These are phyloP conservation scores for Endocarpon pusillum DNA, from an alignment of 495 filamentous ascomycete species.

Conservation along the genomic window DNA sequence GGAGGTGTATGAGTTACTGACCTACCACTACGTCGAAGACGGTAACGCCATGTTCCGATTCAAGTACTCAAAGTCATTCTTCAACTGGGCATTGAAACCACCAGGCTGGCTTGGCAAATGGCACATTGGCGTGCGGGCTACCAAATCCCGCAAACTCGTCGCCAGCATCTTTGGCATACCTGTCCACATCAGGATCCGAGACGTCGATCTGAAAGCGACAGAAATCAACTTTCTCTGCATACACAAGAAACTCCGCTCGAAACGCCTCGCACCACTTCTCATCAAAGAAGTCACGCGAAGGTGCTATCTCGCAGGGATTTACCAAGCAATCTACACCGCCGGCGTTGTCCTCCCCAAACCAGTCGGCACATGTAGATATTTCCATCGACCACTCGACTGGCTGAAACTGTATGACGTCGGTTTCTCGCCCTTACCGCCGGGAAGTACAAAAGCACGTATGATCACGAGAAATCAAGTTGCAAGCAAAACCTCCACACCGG, in stretches of 20 bases:
- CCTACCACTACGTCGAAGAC: conserved; percentile 92
- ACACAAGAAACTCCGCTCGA: conserved; percentile 90
- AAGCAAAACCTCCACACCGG: conserved; percentile 45
- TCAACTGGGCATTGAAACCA: conserved; percentile 85
- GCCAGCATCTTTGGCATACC: conserved; percentile 92
- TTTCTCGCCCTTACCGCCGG: conserved; percentile 66
- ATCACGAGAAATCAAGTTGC: conserved; percentile 67
- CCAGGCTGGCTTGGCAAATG: conserved; percentile 92
- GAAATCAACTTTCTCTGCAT: conserved; percentile 97
- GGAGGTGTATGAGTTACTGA: conserved; percentile 77
- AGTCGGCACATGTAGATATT: conserved; percentile 84
- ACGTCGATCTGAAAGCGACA: conserved; percentile 53
- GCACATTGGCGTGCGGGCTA: conserved; percentile 82
- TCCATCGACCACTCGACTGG: conserved; percentile 86
- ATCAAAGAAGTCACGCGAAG: conserved; percentile 94
- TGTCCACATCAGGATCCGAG: conserved; percentile 59
- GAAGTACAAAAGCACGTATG: conserved; percentile 68
- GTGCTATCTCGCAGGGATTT: conserved; percentile 67
- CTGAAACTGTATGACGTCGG: conserved; percentile 83
- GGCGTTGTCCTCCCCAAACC: conserved; percentile 81
- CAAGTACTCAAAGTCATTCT: conserved; percentile 74
- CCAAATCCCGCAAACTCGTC: conserved; percentile 62
- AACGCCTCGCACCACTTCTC: conserved; percentile 77
- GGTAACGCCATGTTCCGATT: conserved; percentile 93
- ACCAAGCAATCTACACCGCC: conserved; percentile 88